phyloP scores from a whole-genome alignment of 495 filamentous ascomycete genomes.

The Xylaria sp. region DNA sequence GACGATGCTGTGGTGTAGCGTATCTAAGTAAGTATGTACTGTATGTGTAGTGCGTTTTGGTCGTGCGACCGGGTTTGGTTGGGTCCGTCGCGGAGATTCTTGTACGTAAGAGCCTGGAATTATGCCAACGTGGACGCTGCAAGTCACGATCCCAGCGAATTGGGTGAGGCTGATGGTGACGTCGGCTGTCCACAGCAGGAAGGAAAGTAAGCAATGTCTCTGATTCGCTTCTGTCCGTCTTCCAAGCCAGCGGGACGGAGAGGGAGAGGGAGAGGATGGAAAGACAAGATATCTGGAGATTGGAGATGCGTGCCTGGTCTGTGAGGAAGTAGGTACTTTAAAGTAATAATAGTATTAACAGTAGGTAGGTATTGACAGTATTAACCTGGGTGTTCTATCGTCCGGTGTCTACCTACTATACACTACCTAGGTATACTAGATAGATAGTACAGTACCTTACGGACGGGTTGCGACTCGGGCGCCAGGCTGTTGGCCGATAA shows the following conservation, averaged over 20 bases:
- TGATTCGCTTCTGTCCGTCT: not conserved
- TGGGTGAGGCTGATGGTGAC: constrained; percentile 46
- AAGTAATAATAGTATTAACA: too few relatives aligned
- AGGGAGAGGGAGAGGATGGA: not conserved
- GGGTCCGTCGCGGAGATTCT: constrained; percentile 37
- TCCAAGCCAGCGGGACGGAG: not conserved
- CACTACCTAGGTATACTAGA: too few relatives aligned
- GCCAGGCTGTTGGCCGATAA: constrained; percentile 1
- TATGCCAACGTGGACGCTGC: constrained; percentile 37
- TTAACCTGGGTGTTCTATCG: not conserved
- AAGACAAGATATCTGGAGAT: not conserved
- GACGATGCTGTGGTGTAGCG: constrained; percentile 46
- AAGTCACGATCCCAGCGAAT: constrained; percentile 40
- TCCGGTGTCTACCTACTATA: too few relatives aligned
- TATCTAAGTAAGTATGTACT: too few relatives aligned
- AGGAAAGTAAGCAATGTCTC: not conserved
- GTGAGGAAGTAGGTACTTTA: not conserved
- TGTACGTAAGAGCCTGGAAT: constrained; percentile 37
- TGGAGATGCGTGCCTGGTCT: not conserved
- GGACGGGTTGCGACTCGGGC: constrained; percentile 1
- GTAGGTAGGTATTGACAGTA: too few relatives aligned
- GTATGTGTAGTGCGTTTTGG: constrained; percentile 38
- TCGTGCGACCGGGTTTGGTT: constrained; percentile 31
- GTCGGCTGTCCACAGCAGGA: constrained; percentile 2
- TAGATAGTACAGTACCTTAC: too few relatives aligned